Evolutionary conservation across 306 rosid species (phyloP), one percentile per base, ranked within the genome.

Genomic region (Gastrolobium villosum): DNA sequence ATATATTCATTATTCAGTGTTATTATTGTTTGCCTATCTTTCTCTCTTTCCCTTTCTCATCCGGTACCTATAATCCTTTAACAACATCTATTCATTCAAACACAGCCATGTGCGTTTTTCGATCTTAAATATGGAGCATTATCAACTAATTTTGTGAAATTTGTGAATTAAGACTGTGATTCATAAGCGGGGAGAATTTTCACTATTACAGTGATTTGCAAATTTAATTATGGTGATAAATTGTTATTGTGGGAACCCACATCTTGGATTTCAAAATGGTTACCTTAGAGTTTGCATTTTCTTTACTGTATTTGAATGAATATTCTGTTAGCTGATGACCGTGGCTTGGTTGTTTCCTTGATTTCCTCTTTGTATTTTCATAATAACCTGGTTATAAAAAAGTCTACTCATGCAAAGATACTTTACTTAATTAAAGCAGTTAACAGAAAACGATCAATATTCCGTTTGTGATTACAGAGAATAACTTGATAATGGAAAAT

Each of bases 371-470:
- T 60, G 35, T 20, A 40, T 49, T 62, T 43, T 39, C 45, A 8
- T 63, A 37, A 37, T 48, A 70, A 32, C 26, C 31, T 32, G 53
- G 69, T 35, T 74, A 3, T 20, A 35, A 8, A 35, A n/a, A 13
- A 46, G 70, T 63, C 20, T 66, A 59, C 39, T 60, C 34, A 8
- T 59, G 40, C 49, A 15, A 13, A 72, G 35, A 57, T 36, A 35
- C 61, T 72, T 15, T 48, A 37, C 43, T 37, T 59, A 78, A 53
- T 32, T 75, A 43, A 44, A 37, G 59, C 20, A 66, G 35, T 53
- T 50, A 14, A 9, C 13, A 11, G 69, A 32, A 64, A 72, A 52
- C 31, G 64, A 35, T 43, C 15, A 13, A 53, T 35, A 36, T 1
- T 6, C 43, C 13, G 0, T 34, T 44, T 67, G 30, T 54, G 43